A percentile compares a stretch with the other conserved stretches of the same genome.
Conservation (phyloP, 2,329 filamentous ascomycete genomes). For the Pleomassaria siparia region DNA sequence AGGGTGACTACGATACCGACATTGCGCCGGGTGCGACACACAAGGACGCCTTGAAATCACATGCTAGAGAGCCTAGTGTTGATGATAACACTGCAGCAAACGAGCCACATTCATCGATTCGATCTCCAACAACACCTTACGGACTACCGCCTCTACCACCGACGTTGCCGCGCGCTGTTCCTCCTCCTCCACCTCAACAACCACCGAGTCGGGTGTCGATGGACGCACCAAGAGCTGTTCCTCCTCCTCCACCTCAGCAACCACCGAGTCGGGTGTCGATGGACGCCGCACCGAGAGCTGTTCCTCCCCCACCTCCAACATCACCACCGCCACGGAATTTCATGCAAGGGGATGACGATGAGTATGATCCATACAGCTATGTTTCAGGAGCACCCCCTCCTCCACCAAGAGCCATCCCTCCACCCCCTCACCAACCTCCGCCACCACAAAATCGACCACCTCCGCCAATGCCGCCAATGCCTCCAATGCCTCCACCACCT, state of each 20-base stretch:
- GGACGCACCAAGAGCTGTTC: conserved; percentile 70
- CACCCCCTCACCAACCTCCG: conserved; percentile 34
- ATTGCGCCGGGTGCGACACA: conserved; percentile 92
- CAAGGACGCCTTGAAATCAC: conserved; percentile 87
- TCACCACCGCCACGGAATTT: conserved; percentile 64
- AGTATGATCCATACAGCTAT: conserved; percentile 68
- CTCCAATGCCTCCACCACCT: conserved; percentile 20
- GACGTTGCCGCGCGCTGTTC: conserved; percentile 45
- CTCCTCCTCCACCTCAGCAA: conserved; percentile 65
- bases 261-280: conserved; percentile 61
- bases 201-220: conserved; percentile 61
- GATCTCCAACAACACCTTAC: conserved; percentile 41
- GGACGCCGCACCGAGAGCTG: conserved; percentile 70
- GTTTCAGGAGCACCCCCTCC: conserved; percentile 33
- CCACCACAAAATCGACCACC: conserved; percentile 37
- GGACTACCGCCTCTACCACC: conserved; percentile 40
- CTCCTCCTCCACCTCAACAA: conserved; percentile 61
- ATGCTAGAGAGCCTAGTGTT: conserved; percentile 73
- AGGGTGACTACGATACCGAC: conserved; percentile 97
- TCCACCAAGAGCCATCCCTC: conserved; percentile 28
- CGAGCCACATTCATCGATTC: conserved; percentile 50
- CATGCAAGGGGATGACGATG: conserved; percentile 38
- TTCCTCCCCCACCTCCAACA: conserved; percentile 63
- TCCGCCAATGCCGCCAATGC: conserved; percentile 38
- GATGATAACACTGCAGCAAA: conserved; percentile 64